These are phyloP conservation scores for Boletus tomentosulus DNA, from an alignment of 768 basidiomycete species.

Conservation along the genomic window DNA sequence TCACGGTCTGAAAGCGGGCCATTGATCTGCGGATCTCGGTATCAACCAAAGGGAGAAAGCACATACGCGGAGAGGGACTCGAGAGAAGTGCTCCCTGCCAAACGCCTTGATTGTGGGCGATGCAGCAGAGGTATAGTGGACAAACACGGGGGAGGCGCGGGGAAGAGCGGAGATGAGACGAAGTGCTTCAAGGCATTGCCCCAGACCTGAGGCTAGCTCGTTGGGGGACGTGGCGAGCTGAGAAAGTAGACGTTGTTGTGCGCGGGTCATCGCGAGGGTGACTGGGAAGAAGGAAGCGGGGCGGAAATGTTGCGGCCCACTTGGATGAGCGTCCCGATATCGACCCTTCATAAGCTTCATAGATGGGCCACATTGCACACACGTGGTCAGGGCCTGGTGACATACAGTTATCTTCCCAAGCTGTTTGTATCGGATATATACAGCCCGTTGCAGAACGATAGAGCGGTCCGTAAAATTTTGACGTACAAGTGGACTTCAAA, in stretches of 20 bases:
- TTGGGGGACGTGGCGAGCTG: conserved; percentile 31
- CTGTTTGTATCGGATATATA: too few relatives aligned
- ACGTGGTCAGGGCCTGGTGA: too few relatives aligned
- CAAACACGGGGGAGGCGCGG: conserved; percentile 25
- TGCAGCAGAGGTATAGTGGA: conserved; percentile 17
- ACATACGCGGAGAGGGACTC: conserved; percentile 31
- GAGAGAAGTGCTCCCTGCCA: conserved; percentile 29
- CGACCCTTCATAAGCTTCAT: too few relatives aligned
- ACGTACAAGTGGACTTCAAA: too few relatives aligned
- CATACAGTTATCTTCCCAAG: too few relatives aligned
- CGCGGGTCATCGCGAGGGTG: conserved; percentile 15
- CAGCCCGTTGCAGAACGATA: too few relatives aligned
- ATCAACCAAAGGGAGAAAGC: neutral
- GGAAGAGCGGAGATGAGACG: conserved; percentile 30
- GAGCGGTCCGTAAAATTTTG: too few relatives aligned
- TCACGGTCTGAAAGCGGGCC: neutral
- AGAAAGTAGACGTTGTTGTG: conserved; percentile 28
- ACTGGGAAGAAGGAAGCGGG: neutral
- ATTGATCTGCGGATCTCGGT: neutral
- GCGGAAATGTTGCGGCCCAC: neutral
- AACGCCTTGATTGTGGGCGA: conserved; percentile 25
- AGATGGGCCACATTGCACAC: neutral
- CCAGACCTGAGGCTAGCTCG: conserved; percentile 30
- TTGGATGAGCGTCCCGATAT: neutral
- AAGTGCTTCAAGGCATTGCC: conserved; percentile 32